Conservation (phyloP, 2,329 filamentous ascomycete genomes). For the Teratosphaeriaceae sp. region DNA sequence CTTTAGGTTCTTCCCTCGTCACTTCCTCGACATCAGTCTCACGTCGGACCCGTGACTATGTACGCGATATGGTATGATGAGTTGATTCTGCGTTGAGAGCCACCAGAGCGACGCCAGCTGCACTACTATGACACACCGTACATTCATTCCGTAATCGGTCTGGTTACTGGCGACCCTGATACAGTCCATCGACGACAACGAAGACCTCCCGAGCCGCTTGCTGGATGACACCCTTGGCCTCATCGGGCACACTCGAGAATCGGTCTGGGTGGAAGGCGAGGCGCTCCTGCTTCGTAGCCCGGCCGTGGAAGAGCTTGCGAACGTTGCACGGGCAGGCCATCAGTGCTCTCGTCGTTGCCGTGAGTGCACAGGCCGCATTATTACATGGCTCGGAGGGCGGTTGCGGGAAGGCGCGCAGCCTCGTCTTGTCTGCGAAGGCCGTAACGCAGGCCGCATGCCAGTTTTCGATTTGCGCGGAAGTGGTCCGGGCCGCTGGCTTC, state of each 20-base stretch:
- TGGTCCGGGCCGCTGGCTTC: neutral
- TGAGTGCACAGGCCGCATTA: neutral
- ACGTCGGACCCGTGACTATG: too few species aligned
- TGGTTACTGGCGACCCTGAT: neutral
- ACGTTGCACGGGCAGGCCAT: conserved; percentile 2
- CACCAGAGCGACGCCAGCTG: neutral
- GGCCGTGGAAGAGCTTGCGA: neutral
- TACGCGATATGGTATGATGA: too few species aligned
- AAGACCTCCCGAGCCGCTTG: neutral
- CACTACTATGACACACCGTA: neutral
- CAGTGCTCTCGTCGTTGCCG: neutral
- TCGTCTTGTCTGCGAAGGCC: neutral
- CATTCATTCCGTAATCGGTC: neutral
- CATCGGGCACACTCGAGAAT: neutral
- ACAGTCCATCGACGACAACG: neutral
- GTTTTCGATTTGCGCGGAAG: neutral
- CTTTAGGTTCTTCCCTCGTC: too few species aligned
- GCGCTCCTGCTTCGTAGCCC: neutral
- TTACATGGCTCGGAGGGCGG: neutral
- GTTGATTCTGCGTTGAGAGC: neutral
- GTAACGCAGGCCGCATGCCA: neutral
- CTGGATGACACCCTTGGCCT: neutral
- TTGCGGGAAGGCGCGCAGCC: neutral
- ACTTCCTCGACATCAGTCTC: too few species aligned
- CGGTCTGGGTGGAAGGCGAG: neutral